These are phyloP conservation scores for Calvatia gigantea DNA, from an alignment of 768 basidiomycete genomes.

Conservation along the genomic window DNA sequence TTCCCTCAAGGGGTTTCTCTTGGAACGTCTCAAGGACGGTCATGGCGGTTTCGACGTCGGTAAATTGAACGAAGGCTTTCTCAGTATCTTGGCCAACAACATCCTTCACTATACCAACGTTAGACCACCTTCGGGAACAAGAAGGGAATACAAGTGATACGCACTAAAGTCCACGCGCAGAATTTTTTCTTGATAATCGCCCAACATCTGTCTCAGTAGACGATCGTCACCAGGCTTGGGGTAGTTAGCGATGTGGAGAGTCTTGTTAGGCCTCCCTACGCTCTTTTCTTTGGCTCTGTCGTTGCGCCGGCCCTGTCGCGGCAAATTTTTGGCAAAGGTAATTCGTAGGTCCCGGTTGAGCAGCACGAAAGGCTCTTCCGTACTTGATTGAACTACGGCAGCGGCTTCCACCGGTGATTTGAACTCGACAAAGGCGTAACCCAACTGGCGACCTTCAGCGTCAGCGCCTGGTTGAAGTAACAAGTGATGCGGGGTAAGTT, in stretches of 20 bases:
- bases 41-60: slow-evolving; percentile 38
- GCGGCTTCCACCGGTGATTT: slow-evolving; percentile 31
- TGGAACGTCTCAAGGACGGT: slow-evolving; percentile 43
- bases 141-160: slow-evolving; percentile 12
- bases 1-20: slow-evolving; percentile 33
- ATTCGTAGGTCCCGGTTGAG: slow-evolving; percentile 41
- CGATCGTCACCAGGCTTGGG: slow-evolving; percentile 16
- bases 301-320: not conserved
- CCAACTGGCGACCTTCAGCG: slow-evolving; percentile 34
- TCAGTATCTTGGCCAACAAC: slow-evolving; percentile 24
- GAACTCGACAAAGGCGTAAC: slow-evolving; percentile 46
- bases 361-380: slow-evolving; percentile 46
- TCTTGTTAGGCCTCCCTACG: slow-evolving; percentile 20
- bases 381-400: slow-evolving; percentile 29
- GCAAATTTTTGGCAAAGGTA: slow-evolving; percentile 30
- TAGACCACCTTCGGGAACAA: not conserved
- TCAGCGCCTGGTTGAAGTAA: not conserved
- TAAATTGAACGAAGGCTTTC: slow-evolving; percentile 55
- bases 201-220: slow-evolving; percentile 20
- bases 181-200: slow-evolving; percentile 27
- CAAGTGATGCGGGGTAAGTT: not conserved
- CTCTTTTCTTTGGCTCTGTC: not conserved
- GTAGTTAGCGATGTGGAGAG: slow-evolving; percentile 29
- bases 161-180: slow-evolving; percentile 26
- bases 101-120: slow-evolving; percentile 27